phyloP scores from a whole-genome alignment of 2,329 filamentous ascomycete species.

The Sarocladium brachiariae region DNA sequence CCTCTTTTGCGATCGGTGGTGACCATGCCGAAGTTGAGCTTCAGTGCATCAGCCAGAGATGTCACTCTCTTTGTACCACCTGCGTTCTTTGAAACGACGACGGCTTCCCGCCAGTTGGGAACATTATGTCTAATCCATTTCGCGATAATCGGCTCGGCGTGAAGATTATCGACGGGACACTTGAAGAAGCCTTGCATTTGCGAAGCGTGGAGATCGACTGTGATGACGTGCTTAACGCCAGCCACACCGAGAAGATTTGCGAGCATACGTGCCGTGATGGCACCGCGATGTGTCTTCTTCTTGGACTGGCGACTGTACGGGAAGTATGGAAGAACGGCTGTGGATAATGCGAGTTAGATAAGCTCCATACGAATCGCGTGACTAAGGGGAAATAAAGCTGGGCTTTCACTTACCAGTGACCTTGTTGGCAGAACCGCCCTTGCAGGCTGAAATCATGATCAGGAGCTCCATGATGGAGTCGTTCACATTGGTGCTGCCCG shows the following conservation, averaged over 20 bases:
- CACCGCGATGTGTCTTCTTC: conserved; percentile 94
- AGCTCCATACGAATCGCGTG: not conserved
- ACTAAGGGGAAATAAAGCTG: not conserved
- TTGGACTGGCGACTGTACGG: conserved; percentile 99
- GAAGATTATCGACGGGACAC: conserved; percentile 94
- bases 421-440: conserved; percentile 92
- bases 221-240: conserved; percentile 95
- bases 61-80: conserved; percentile 96
- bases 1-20: conserved; percentile 71
- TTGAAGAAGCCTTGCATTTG: conserved; percentile 99
- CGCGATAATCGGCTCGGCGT: conserved; percentile 90
- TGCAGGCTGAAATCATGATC: conserved; percentile 98
- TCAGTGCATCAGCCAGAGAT: conserved; percentile 87
- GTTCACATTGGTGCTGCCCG: conserved; percentile 91
- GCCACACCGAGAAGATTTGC: conserved; percentile 91
- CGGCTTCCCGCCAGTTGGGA: conserved; percentile 78
- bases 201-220: conserved; percentile 91
- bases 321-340: conserved; percentile 88
- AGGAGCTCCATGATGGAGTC: conserved; percentile 98
- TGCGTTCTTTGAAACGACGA: conserved; percentile 97
- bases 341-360: conserved; percentile 2
- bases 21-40: conserved; percentile 96
- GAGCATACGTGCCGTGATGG: conserved; percentile 94
- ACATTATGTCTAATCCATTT: conserved; percentile 93
- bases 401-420: conserved; percentile 66